A percentile compares a stretch with the other conserved stretches of the same genome.
These are phyloP conservation scores for Inosperma sp. DNA, from an alignment of 768 basidiomycete species.

Conservation along the genomic window DNA sequence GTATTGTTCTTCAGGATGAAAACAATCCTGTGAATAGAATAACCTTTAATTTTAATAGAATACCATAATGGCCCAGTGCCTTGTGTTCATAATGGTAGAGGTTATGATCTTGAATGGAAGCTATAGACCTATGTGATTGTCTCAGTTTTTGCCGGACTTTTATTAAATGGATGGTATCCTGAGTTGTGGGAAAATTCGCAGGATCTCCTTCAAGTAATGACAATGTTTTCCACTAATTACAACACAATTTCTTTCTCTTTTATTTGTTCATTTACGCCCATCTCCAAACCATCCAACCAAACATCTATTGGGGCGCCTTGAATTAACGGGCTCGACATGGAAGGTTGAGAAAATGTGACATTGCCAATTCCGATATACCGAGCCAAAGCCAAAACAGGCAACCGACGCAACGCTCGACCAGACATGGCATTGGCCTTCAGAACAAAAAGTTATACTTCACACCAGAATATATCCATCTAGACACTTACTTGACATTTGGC, in stretches of 20 bases:
- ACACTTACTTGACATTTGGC: constrained; percentile 71
- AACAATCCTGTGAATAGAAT: too few species aligned
- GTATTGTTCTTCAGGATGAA: too few species aligned
- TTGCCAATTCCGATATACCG: constrained; percentile 65
- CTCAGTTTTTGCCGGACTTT: too few species aligned
- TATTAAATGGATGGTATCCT: too few species aligned
- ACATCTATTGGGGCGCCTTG: constrained; percentile 45
- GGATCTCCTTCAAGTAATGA: too few species aligned
- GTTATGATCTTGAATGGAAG: too few species aligned
- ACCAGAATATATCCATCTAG: not conserved
- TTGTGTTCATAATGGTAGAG: too few species aligned
- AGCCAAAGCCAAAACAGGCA: constrained; percentile 93
- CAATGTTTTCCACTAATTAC: too few species aligned
- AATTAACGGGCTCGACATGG: constrained; percentile 6
- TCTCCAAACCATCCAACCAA: constrained; percentile 87
- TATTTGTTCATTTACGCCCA: constrained; percentile 57
- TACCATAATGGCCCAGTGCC: too few species aligned
- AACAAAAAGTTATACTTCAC: constrained; percentile 1
- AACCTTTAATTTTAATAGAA: too few species aligned
- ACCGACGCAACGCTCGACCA: constrained; percentile 82
- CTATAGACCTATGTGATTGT: too few species aligned
- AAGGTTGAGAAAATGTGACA: constrained; percentile 14
- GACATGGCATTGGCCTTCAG: constrained; percentile 79
- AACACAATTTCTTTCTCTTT: constrained; percentile 49
- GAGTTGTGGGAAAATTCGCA: too few species aligned